phyloP scores from a whole-genome alignment of 345 rosid genomes.

The Populus davidiana region DNA sequence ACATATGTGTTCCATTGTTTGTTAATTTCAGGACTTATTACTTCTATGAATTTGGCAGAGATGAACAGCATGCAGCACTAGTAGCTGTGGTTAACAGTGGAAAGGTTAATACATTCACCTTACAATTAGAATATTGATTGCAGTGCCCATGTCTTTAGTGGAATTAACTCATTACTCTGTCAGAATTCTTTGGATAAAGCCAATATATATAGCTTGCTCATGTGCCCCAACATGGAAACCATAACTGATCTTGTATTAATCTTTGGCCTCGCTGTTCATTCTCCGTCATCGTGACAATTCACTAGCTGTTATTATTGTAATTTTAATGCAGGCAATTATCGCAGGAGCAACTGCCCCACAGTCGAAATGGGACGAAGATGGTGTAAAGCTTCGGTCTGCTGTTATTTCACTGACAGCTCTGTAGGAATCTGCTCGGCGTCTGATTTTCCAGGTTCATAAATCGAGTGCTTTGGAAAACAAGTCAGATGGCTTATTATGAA shows the following conservation, averaged over 20 bases:
- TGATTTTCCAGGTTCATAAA: slow-evolving; percentile 18
- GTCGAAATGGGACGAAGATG: slow-evolving; percentile 77
- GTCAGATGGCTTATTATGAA: background rate
- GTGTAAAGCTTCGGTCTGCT: slow-evolving; percentile 74
- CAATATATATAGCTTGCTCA: no score
- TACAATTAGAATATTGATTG: background rate
- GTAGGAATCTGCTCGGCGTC: slow-evolving; percentile 18
- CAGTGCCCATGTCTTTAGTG: background rate
- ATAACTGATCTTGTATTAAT: background rate
- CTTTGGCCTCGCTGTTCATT: background rate
- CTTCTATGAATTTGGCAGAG: slow-evolving; percentile 82
- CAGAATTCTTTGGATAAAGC: background rate
- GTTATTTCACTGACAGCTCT: slow-evolving; percentile 62
- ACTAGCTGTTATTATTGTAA: background rate
- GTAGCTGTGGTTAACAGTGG: slow-evolving; percentile 73
- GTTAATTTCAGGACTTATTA: slow-evolving; percentile 68
- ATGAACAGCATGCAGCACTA: slow-evolving; percentile 66
- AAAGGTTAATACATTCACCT: slow-evolving; percentile 47
- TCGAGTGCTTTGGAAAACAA: background rate
- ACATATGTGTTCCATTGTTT: slow-evolving; percentile 13
- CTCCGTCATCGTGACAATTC: background rate
- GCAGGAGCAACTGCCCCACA: slow-evolving; percentile 90
- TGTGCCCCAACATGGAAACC: background rate
- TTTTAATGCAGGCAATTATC: slow-evolving; percentile 51
- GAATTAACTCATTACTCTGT: background rate